Base-by-base conservation (phyloP, 2,329 filamentous ascomycete genomes). In the Stagonosporopsis chrysanthemi region DNA sequence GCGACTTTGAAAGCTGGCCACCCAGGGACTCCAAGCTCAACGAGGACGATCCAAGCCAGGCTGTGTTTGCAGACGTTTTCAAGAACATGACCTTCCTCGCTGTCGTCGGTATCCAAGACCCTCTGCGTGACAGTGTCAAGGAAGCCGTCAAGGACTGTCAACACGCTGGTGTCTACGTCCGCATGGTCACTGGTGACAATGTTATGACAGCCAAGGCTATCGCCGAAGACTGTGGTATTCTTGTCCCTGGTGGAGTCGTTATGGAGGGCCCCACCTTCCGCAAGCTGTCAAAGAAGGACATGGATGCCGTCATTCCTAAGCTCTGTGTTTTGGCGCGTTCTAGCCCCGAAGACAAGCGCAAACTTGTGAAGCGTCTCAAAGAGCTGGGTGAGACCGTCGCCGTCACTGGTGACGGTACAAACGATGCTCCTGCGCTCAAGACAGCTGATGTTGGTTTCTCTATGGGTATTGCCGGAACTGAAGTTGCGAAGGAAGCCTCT, bases 151-250 rank as follows among this genome's bases (percentile, higher is more conserved):
- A 80, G 57, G 82, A 87, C 56, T 93, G 90, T 70, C 89, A 93
- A 71, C 82, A 84, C 53, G 90, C 90, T 4, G 90, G 90, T 58
- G 90, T 94, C 11, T 84, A 89, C 59, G 90, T 93, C 17, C 89
- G 90, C 69, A 94, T 94, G 90, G 90, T 94, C 2, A 94, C 90
- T 4, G 90, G 90, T 62, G 90, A 94, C 78, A 93, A 94, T 77
- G 86, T 89, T 64, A 79, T 90, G 57, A 94, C 90, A 7, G 90
- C 90, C 1, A 86, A 90, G 72, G 89, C 90, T 22, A 94, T 94
- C 67, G 90, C 90, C 19, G 84, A 83, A 64, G 90, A 93, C 67
- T 92, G 90, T 72, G 90, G 90, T 38, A 93, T 94, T 58, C 82
- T 90, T 53, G 86, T 87, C 38, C 92, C 63, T 68, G 84, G 87